phyloP scores from a whole-genome alignment of 345 rosid genomes.

The Tarenaya hassleriana region DNA sequence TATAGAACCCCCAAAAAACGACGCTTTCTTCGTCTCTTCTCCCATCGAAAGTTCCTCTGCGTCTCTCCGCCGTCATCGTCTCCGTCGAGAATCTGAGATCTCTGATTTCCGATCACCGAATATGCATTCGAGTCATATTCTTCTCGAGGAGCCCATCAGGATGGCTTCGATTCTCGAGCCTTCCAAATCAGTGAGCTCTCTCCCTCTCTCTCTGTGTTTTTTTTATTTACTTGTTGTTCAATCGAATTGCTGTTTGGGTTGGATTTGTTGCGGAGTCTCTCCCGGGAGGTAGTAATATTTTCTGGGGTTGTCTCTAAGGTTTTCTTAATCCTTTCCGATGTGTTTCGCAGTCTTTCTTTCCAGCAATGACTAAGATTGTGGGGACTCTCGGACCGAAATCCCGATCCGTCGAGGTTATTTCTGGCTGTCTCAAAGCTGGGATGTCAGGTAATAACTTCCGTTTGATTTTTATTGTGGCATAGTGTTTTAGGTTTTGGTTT shows the following conservation, averaged over 20 bases:
- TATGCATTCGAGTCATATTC: conserved; percentile 85
- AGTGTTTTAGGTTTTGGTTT: background rate
- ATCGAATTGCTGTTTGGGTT: background rate
- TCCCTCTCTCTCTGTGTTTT: background rate
- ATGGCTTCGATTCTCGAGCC: conserved; percentile 86
- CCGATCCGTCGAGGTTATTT: conserved; percentile 56
- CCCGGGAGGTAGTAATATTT: background rate
- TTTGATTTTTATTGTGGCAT: background rate
- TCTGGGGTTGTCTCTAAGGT: background rate
- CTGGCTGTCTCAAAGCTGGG: conserved; percentile 75
- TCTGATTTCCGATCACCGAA: conserved; percentile 15
- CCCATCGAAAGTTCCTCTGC: conserved; percentile 3
- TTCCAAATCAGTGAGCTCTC: conserved; percentile 60
- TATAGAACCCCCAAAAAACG: conserved; percentile 16
- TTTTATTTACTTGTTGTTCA: background rate
- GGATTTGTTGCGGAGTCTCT: background rate
- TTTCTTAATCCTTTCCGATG: conserved; percentile 12
- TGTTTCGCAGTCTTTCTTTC: conserved; percentile 62
- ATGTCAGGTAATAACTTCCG: conserved; percentile 45
- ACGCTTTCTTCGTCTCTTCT: conserved; percentile 19
- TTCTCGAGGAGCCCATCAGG: conserved; percentile 81
- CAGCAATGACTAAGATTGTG: conserved; percentile 90
- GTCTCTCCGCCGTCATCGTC: conserved; percentile 8
- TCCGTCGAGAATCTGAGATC: conserved; percentile 14
- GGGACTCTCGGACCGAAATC: conserved; percentile 84